These are phyloP conservation scores for Pichia manshurica DNA, from an alignment of 805 yeast genomes.

Conservation along the genomic window DNA sequence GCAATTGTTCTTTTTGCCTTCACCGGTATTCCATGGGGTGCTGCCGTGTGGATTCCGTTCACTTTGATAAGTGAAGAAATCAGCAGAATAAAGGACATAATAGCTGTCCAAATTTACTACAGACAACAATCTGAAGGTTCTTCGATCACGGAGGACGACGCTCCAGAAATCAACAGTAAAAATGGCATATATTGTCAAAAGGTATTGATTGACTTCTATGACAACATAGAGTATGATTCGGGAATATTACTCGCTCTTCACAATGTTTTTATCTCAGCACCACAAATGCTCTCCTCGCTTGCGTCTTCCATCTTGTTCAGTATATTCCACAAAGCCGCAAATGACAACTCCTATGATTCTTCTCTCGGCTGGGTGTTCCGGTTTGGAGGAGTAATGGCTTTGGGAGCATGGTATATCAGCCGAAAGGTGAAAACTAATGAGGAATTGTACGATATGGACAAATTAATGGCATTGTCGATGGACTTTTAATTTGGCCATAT, in stretches of 20 bases:
- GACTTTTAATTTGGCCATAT: not conserved
- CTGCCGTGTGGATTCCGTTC: slow-evolving; percentile 63
- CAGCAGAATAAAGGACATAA: slow-evolving; percentile 45
- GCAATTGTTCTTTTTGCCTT: slow-evolving; percentile 48
- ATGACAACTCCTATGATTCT: slow-evolving; percentile 31
- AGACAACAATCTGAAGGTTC: slow-evolving; percentile 12
- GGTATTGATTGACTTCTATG: slow-evolving; percentile 27
- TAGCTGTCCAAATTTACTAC: slow-evolving; percentile 27
- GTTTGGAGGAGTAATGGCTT: slow-evolving; percentile 46
- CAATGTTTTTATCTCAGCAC: slow-evolving; percentile 52
- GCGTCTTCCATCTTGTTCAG: slow-evolving; percentile 43
- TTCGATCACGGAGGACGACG: slow-evolving; percentile 8
- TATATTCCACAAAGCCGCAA: slow-evolving; percentile 24
- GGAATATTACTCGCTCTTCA: slow-evolving; percentile 54
- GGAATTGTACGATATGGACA: slow-evolving; percentile 33
- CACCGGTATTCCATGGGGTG: slow-evolving; percentile 61
- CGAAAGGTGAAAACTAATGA: slow-evolving; percentile 38
- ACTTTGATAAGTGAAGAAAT: slow-evolving; percentile 55
- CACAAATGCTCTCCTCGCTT: slow-evolving; percentile 49
- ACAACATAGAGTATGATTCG: slow-evolving; percentile 45
- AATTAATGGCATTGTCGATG: slow-evolving; percentile 6
- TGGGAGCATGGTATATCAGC: slow-evolving; percentile 41
- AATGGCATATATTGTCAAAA: slow-evolving; percentile 19
- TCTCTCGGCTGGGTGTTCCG: slow-evolving; percentile 54
- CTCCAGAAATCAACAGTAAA: slow-evolving; percentile 3